Conservation (phyloP, 1,284 basidiomycete genomes). For the Earliella scabrosa region DNA sequence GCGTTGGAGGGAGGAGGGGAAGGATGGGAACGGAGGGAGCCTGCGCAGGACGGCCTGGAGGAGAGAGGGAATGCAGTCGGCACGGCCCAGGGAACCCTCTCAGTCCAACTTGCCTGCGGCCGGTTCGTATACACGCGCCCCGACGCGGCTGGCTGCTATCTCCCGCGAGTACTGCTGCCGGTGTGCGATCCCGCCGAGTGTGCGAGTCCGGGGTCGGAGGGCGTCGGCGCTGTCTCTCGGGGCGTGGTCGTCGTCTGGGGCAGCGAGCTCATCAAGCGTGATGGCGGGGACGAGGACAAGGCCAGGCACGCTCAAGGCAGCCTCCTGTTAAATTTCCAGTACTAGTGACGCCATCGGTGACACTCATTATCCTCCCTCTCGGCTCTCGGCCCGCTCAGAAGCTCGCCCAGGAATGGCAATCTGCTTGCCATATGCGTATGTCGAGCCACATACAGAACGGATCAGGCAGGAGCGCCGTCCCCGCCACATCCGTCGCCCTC, state of each 20-base stretch:
- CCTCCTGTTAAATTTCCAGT: slow-evolving; percentile 7
- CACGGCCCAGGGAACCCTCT: not conserved
- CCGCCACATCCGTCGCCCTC: not conserved
- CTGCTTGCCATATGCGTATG: slow-evolving; percentile 5
- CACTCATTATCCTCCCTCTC: not conserved
- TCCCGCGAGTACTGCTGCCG: too few species aligned
- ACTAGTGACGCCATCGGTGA: slow-evolving; percentile 22
- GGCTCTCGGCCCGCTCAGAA: slow-evolving; percentile 4
- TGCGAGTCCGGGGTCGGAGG: not conserved
- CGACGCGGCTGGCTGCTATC: too few species aligned
- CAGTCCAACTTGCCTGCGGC: not conserved
- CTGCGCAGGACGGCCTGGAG: not conserved
- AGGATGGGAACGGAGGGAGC: not conserved
- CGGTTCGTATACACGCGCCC: slow-evolving; percentile 14
- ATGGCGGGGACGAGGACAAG: not conserved
- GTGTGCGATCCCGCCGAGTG: not conserved
- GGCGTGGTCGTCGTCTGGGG: not conserved
- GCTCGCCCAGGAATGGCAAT: not conserved
- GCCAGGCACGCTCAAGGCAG: slow-evolving; percentile 13
- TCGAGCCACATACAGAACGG: not conserved
- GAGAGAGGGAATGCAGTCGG: not conserved
- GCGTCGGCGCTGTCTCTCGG: not conserved
- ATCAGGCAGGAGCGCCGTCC: not conserved
- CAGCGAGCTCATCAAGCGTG: not conserved
- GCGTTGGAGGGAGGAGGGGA: not conserved